phyloP scores from a whole-genome alignment of 495 filamentous ascomycete species.

The Daldinia vernicosa region DNA sequence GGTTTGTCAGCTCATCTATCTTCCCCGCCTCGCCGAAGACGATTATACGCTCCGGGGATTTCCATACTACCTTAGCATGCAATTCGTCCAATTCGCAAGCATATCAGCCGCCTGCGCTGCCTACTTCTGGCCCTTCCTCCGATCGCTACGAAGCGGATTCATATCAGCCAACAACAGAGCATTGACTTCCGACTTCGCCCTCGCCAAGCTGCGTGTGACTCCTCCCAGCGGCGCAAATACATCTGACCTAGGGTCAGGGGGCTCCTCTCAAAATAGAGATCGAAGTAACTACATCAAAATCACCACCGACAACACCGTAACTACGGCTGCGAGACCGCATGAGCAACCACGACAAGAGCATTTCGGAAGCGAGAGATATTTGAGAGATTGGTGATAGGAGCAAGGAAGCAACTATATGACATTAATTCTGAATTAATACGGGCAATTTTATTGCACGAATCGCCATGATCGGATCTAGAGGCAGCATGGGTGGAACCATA shows the following conservation, averaged over 20 bases:
- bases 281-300: constrained; percentile 39
- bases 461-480: not conserved
- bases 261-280: constrained; percentile 26
- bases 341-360: not conserved
- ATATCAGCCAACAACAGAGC: constrained; percentile 39
- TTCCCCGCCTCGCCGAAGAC: constrained; percentile 34
- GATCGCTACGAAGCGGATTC: constrained; percentile 40
- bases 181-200: constrained; percentile 34
- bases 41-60: constrained; percentile 38
- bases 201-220: constrained; percentile 25
- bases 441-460: not conserved
- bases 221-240: constrained; percentile 15
- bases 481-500: not conserved
- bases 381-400: constrained; percentile 35
- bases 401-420: not conserved
- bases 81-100: constrained; percentile 40
- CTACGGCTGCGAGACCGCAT: constrained; percentile 9
- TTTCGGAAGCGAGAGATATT: constrained; percentile 25
- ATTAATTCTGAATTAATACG: not conserved
- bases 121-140: constrained; percentile 46
- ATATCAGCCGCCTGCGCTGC: constrained; percentile 37
- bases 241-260: constrained; percentile 20
- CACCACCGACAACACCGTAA: constrained; percentile 36
- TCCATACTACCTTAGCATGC: constrained; percentile 41
- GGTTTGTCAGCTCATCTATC: constrained; percentile 36